Base-by-base conservation (phyloP, 2,329 filamentous ascomycete genomes). In the Ophiostoma sp. region DNA sequence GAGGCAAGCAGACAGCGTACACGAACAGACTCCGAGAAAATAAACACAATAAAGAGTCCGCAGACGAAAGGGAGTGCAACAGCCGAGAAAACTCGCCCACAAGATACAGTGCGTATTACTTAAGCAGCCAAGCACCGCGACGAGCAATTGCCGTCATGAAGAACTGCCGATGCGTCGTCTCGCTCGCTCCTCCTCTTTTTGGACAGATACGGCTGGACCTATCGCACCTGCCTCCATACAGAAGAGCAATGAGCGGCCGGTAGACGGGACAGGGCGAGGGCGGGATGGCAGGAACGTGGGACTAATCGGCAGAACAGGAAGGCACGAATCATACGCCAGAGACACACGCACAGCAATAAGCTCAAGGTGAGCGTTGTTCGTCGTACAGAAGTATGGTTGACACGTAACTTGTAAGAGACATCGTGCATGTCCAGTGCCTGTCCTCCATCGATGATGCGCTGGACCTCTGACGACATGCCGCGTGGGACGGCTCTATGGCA, bases 391-490 rank as follows among this genome's bases (percentile, higher is more conserved):
- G 18, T 47, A n/a, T 12, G 4, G 47, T 18, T 55, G 8, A 14
- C 45, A 47, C 45, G 42, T 12, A 47, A 4, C 12, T 12, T 27
- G 27, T 27, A 27, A 27, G 27, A 27, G 27, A 27, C 2, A 27
- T 27, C 49, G 18, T 55, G 45, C 14, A 38, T 14, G 36, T 14
- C 58, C 58, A 18, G 9, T 27, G 27, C 27, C 27, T 27, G 27
- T 27, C 27, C 27, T 27, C 27, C 27, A 27, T 27, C 27, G 27
- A 27, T 27, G 27, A 40, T 67, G 64, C 40, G 67, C 41, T 66
- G 67, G 67, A 38, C 66, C 58, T 66, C 58, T 69, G 67, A 66
- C 65, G 62, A 67, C 68, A 67, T 67, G 68, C 65, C 68, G 68
- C 60, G 62, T 65, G 68, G 62, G n/a, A 45, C 49, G 18, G 18